phyloP scores from a whole-genome alignment of 2,329 filamentous ascomycete species.

The Xylariaceae sp. region DNA sequence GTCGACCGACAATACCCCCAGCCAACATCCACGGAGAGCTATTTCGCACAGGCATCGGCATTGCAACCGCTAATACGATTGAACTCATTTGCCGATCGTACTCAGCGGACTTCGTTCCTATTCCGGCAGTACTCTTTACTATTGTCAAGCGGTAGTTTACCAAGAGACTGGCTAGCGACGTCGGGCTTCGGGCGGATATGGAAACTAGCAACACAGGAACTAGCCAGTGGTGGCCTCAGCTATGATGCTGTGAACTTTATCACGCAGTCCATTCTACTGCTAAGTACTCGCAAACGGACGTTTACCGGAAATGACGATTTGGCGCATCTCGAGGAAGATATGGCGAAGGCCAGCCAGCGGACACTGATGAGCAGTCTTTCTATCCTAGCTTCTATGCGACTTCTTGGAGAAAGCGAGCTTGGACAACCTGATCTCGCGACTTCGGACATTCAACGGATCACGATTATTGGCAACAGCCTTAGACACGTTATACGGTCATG shows the following conservation, averaged over 20 bases:
- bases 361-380: conserved; percentile 39
- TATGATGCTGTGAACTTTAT: conserved; percentile 36
- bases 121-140: conserved; percentile 36
- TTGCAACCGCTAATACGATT: conserved; percentile 33
- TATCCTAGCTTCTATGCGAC: conserved; percentile 33
- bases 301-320: conserved; percentile 7
- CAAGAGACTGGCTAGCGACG: conserved; percentile 41
- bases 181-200: conserved; percentile 38
- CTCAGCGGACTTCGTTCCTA: conserved; percentile 30
- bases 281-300: conserved; percentile 25
- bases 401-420: conserved; percentile 25
- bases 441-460: conserved; percentile 18
- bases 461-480: conserved; percentile 23
- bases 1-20: conserved; percentile 32
- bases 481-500: conserved; percentile 30
- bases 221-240: conserved; percentile 32
- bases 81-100: conserved; percentile 31
- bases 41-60: conserved; percentile 25
- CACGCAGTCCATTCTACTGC: conserved; percentile 30
- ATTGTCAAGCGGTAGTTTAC: conserved; percentile 33
- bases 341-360: conserved; percentile 28
- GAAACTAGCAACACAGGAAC: conserved; percentile 33
- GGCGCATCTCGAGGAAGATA: conserved; percentile 19
- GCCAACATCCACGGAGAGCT: conserved; percentile 32
- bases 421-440: conserved; percentile 11